Conservation (phyloP, 2,329 filamentous ascomycete species). For the Colletotrichum theobromicola region DNA sequence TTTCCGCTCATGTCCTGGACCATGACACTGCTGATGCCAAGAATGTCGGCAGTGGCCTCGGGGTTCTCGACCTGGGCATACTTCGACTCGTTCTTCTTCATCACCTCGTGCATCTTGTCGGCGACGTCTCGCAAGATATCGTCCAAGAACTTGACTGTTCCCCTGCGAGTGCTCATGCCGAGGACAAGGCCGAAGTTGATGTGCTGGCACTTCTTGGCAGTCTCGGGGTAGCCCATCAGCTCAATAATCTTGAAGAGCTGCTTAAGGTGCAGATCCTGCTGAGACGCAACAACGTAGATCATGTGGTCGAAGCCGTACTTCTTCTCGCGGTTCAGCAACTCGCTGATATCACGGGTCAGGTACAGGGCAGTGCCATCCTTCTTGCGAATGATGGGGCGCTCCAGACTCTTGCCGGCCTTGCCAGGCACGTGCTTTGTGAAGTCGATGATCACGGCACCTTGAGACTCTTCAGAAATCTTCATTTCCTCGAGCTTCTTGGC, state of each 20-base stretch:
- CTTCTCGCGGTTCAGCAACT: slow-evolving; percentile 68
- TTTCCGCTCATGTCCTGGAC: slow-evolving; percentile 98
- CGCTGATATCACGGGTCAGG: slow-evolving; percentile 78
- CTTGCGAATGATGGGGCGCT: slow-evolving; percentile 74
- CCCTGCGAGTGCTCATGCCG: slow-evolving; percentile 73
- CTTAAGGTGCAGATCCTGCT: slow-evolving; percentile 75
- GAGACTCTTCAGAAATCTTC: slow-evolving; percentile 69
- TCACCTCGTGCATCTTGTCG: slow-evolving; percentile 98
- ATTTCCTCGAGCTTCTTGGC: slow-evolving; percentile 68
- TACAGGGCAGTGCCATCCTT: slow-evolving; percentile 79
- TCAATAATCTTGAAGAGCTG: slow-evolving; percentile 81
- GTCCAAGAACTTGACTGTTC: slow-evolving; percentile 76
- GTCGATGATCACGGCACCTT: slow-evolving; percentile 76
- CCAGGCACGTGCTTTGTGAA: slow-evolving; percentile 71
- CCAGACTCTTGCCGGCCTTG: slow-evolving; percentile 72
- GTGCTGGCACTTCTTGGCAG: slow-evolving; percentile 72
- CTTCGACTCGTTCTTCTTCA: slow-evolving; percentile 89
- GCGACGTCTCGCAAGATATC: slow-evolving; percentile 80
- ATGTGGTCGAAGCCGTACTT: slow-evolving; percentile 67
- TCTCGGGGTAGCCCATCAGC: slow-evolving; percentile 71
- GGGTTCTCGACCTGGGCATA: slow-evolving; percentile 90
- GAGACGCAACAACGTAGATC: slow-evolving; percentile 78
- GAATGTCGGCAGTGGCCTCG: slow-evolving; percentile 78
- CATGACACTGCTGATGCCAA: slow-evolving; percentile 96
- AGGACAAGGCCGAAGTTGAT: slow-evolving; percentile 78